Base-by-base conservation (phyloP, 306 rosid species). In the Abrus pulchellus region DNA sequence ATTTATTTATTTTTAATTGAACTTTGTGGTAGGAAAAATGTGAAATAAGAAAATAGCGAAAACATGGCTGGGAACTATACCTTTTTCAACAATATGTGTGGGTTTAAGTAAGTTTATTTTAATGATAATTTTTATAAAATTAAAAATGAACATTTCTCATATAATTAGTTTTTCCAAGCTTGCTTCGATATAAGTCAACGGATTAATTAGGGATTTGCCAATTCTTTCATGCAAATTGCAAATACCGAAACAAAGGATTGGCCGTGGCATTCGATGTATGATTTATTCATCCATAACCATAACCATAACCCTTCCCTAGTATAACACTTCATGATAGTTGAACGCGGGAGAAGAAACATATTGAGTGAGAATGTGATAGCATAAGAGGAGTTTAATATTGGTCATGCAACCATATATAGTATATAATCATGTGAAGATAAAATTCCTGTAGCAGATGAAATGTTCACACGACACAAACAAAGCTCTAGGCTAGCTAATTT, bases 401-500 rank as follows among this genome's bases (percentile, higher is more conserved):
- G 10, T 61, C 8, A 34, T 61, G 44, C 67, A 33, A 61, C 27
- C 67, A 61, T 61, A 2, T 60, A 33, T 12, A 57, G 0, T 29
- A 7, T 0, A 32, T 30, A 32, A 32, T 59, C 30, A 30, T 59
- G 30, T 9, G 41, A 9, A 57, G 4, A 30, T 13, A 30, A 59
- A 29, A 9, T 30, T 59, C 3, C 9, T 13, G 13, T 28, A 9
- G 5, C 36, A 29, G 27, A 29, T 29, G 63, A 60, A 60, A 11
- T 4, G 68, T 5, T 13, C 48, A 44, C 13, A 30, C 34, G 7
- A 44, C 48, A 10, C 79, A 45, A 32, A 68, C 76, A 56, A 32
- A 68, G 38, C 80, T 62, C n/a, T 65, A 72, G 43, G 54, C 44
- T 60, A 55, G 41, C 54, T 27, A 49, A 14, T 59, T 71, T 73